phyloP scores from a whole-genome alignment of 1,284 basidiomycete species.

The Tilletia walkeri region DNA sequence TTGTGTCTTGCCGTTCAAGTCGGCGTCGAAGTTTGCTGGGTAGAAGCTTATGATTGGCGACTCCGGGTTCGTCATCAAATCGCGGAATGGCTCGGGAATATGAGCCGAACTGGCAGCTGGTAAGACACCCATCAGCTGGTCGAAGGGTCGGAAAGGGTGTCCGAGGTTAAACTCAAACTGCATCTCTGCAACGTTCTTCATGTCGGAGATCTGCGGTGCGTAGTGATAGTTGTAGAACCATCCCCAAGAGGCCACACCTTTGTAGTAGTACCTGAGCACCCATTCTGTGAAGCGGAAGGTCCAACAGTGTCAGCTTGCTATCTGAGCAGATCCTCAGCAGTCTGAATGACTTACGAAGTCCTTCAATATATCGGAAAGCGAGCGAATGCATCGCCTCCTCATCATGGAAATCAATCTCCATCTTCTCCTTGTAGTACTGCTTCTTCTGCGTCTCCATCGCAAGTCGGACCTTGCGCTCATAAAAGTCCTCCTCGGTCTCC shows the following conservation, averaged over 20 bases:
- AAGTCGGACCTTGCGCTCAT: slow-evolving; percentile 71
- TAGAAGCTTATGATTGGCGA: slow-evolving; percentile 96
- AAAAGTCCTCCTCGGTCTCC: slow-evolving; percentile 64
- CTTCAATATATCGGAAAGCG: slow-evolving; percentile 75
- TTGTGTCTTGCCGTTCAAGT: slow-evolving; percentile 96
- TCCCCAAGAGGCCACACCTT: slow-evolving; percentile 92
- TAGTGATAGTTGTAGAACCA: slow-evolving; percentile 99
- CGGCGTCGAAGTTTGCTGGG: slow-evolving; percentile 81
- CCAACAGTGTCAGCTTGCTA: not conserved
- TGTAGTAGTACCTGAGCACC: slow-evolving; percentile 99
- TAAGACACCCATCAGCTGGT: slow-evolving; percentile 97
- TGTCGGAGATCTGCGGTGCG: slow-evolving; percentile 70
- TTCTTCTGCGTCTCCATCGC: slow-evolving; percentile 92
- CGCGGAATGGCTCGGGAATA: slow-evolving; percentile 82
- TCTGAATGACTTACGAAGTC: slow-evolving; percentile 62
- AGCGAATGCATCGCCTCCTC: slow-evolving; percentile 58
- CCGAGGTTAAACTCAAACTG: slow-evolving; percentile 82
- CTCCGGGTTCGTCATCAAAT: slow-evolving; percentile 80
- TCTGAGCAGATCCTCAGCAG: not conserved
- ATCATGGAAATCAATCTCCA: slow-evolving; percentile 59
- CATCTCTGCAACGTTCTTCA: slow-evolving; percentile 74
- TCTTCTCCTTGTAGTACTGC: slow-evolving; percentile 70
- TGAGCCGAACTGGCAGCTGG: slow-evolving; percentile 84
- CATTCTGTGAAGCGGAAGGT: slow-evolving; percentile 63
- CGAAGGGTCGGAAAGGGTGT: slow-evolving; percentile 85